Base-by-base conservation (phyloP, 2,329 filamentous ascomycete species). In the Lachnellula hyalina region DNA sequence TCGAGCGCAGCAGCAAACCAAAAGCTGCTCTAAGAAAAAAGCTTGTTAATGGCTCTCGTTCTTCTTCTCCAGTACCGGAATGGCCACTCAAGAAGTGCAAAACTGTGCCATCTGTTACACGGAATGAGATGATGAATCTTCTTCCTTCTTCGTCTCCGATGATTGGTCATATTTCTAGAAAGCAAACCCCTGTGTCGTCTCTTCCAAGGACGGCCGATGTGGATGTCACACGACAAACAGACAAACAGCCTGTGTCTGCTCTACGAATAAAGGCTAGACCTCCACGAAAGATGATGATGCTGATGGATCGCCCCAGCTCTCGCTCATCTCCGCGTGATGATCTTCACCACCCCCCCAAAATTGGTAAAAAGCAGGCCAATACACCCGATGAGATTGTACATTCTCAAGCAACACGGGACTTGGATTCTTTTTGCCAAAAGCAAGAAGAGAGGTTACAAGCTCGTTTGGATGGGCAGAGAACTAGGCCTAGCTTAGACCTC, bases 271-370 rank as follows among this genome's bases (percentile, higher is more conserved):
- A 62, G 49, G 54, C 66, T 23, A 61, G 63, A 51, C 56, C 62
- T 21, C 61, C 56, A 23, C 57, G 52, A 44, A 63, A 61, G 42
- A 67, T 68, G 64, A 64, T 68, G 61, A 67, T 69, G 65, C 58
- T 66, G 19, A 61, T 67, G 58, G 58, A 61, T 41, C 53, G 55
- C 17, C 53, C 62, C 9, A 56, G 40, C 42, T 55, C 60, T 45
- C 54, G 56, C n/a, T 25, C 53, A 25, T 49, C 52, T 28, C n/a
- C 45, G 4, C 46, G 35, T 23, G 49, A 36, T 4, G 42, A 51
- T 36, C 51, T 47, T 41, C 36, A 34, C 14, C 36, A 40, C n/a
- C 40, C 14, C 25, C 32, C 56, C 7, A 49, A 49, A n/a, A 5
- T 17, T 4, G 45, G 15, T 8, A 21, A n/a, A 42, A 41, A 41